phyloP scores from a whole-genome alignment of 208 protist genomes.

The Phytomonas sp. region DNA sequence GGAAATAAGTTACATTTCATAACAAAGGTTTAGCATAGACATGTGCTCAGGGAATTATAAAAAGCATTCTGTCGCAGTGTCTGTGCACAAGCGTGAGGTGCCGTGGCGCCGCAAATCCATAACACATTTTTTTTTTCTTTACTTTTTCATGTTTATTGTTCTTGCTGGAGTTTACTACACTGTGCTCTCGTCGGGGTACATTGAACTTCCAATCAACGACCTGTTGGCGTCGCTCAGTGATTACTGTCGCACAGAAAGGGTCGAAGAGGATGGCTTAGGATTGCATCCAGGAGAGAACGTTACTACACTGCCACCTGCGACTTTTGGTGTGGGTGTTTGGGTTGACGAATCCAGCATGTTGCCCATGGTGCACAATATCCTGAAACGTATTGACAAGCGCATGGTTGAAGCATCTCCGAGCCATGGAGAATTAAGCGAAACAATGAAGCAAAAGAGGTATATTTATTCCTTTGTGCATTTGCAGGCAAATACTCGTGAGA shows the following conservation, averaged over 20 bases:
- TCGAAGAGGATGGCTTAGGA: background rate
- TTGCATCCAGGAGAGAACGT: background rate
- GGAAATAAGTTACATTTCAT: background rate
- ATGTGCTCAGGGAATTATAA: background rate
- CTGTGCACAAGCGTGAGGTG: background rate
- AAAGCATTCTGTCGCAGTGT: background rate
- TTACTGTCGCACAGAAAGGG: slow-evolving; percentile 6
- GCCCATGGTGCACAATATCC: slow-evolving; percentile 32
- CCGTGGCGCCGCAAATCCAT: slow-evolving; percentile 19
- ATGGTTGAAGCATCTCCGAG: slow-evolving; percentile 9
- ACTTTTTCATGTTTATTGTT: slow-evolving; percentile 17
- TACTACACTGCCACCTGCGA: slow-evolving; percentile 17
- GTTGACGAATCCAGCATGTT: slow-evolving; percentile 38
- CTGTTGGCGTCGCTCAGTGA: slow-evolving; percentile 22
- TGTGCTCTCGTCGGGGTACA: slow-evolving; percentile 29
- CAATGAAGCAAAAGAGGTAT: background rate
- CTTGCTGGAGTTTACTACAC: slow-evolving; percentile 36
- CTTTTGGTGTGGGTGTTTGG: slow-evolving; percentile 60
- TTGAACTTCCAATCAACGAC: slow-evolving; percentile 31
- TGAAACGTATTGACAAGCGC: slow-evolving; percentile 34
- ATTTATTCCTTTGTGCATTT: slow-evolving; percentile 31
- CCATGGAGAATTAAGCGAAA: background rate
- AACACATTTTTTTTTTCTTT: slow-evolving; percentile 13
- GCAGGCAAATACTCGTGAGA: slow-evolving; percentile 12
- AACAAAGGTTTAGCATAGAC: background rate